A percentile compares a stretch with the other conserved stretches of the same genome.
Conservation (phyloP, 192 early-diverging fungal species). For the Backusella luteola region DNA sequence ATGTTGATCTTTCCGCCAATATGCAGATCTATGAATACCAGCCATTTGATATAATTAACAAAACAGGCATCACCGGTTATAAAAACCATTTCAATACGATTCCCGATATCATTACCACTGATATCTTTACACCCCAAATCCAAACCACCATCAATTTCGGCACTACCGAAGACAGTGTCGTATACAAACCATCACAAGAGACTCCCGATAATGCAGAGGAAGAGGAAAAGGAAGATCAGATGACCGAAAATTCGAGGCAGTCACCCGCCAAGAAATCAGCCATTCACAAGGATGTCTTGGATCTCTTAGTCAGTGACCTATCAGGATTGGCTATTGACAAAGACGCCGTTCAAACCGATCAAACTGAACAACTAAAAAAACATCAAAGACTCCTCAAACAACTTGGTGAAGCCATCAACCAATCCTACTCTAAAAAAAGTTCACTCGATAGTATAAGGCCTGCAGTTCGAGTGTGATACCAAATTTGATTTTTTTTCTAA, state of each 20-base stretch:
- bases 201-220: background rate
- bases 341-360: background rate
- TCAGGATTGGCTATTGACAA: background rate
- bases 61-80: background rate
- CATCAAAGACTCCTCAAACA: background rate
- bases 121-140: background rate
- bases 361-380: background rate
- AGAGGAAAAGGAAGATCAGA: background rate
- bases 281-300: constrained; percentile 7
- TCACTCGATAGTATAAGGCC: background rate
- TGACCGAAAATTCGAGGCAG: background rate
- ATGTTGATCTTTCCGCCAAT: background rate
- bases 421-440: background rate
- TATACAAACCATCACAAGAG: background rate
- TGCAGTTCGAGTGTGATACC: background rate
- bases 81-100: background rate
- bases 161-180: background rate
- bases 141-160: background rate
- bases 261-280: constrained; percentile 17
- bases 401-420: background rate
- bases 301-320: constrained; percentile 6
- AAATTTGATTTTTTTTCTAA: background rate
- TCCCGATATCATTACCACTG: background rate
- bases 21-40: background rate
- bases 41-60: background rate